Percentiles rank a stretch among this genome's conserved stretches.
Evolutionary conservation across 140 eudicot species (phyloP).

Genomic region (Bidens hawaiensis): DNA sequence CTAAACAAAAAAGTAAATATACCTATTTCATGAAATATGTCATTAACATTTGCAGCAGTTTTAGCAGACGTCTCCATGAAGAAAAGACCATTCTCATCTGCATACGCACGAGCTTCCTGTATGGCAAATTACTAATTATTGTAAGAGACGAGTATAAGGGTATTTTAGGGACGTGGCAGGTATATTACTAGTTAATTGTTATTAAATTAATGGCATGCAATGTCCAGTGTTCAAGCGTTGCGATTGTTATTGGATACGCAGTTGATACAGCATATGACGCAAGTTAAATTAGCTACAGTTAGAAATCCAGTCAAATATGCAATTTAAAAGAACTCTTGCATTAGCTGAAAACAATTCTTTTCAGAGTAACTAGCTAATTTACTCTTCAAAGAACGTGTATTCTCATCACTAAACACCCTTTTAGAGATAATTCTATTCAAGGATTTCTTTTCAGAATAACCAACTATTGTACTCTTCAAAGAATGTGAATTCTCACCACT

Average conservation of each 20-base stretch:
- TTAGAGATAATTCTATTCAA: background rate
- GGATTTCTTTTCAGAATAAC: background rate
- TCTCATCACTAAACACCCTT: background rate
- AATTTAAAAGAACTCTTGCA: background rate
- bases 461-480: no score
- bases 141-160: background rate
- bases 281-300: background rate
- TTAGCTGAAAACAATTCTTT: background rate
- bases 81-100: conserved; percentile 89
- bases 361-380: background rate
- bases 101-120: conserved; percentile 84
- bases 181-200: background rate
- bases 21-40: conserved; percentile 90
- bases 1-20: conserved; percentile 11
- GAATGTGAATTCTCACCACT: no score
- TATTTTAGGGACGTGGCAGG: background rate
- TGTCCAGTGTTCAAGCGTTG: conserved; percentile 5
- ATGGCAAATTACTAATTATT: background rate
- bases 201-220: background rate
- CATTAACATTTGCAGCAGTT: conserved; percentile 88
- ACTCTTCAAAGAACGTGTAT: background rate
- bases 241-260: background rate
- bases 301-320: background rate
- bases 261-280: background rate
- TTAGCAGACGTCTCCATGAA: conserved; percentile 96